Conservation (phyloP, 2,329 filamentous ascomycete genomes). For the Scedosporium apiospermum region DNA sequence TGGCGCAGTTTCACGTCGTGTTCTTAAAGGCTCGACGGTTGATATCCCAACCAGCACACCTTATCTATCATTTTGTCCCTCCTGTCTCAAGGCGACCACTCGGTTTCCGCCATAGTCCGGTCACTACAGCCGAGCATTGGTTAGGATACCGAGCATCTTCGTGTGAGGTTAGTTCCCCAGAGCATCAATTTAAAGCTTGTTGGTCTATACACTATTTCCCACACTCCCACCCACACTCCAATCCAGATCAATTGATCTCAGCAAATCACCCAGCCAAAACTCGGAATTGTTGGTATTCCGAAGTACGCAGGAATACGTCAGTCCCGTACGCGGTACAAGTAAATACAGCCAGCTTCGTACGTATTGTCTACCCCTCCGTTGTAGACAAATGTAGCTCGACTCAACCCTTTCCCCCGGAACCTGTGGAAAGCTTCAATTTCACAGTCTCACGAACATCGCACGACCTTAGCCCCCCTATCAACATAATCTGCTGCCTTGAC, state of each 20-base stretch:
- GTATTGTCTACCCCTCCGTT: background rate
- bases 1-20: background rate
- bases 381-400: background rate
- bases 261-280: background rate
- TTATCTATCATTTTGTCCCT: background rate
- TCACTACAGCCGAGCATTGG: background rate
- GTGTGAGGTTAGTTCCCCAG: background rate
- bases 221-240: background rate
- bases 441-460: background rate
- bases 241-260: background rate
- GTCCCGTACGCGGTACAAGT: too few species aligned
- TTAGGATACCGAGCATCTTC: background rate
- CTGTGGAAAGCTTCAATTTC: conserved; percentile 3
- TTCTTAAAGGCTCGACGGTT: background rate
- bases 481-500: background rate
- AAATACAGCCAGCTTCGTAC: too few species aligned
- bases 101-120: conserved; percentile 6
- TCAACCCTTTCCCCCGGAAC: background rate
- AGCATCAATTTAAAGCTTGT: background rate
- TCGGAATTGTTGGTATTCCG: background rate
- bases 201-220: too few species aligned
- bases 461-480: background rate
- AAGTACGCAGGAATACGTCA: too few species aligned
- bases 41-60: background rate
- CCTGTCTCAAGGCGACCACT: background rate